Conservation (phyloP, 148 eudicot species). For the Silene conica region DNA sequence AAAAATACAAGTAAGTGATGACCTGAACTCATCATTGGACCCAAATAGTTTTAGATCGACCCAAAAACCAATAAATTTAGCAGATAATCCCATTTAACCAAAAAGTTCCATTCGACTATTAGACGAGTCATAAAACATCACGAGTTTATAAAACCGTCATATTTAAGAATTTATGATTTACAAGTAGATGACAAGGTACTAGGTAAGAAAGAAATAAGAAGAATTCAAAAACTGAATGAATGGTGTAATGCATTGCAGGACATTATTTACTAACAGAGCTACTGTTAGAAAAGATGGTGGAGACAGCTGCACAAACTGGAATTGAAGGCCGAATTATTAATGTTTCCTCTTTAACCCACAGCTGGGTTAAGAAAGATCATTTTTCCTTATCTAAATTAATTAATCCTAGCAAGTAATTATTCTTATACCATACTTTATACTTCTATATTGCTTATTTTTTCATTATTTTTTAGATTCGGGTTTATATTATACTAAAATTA, state of each 20-base stretch:
- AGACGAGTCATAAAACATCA: too few relatives aligned
- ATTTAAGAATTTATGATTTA: too few relatives aligned
- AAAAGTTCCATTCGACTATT: too few relatives aligned
- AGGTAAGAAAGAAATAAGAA: neutral
- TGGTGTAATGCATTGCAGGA: conserved; percentile 43
- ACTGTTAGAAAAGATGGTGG: conserved; percentile 83
- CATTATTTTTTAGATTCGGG: neutral
- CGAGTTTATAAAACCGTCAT: too few relatives aligned
- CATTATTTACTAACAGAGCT: conserved; percentile 82
- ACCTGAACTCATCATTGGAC: too few relatives aligned
- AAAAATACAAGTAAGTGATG: too few relatives aligned
- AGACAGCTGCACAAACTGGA: conserved; percentile 63
- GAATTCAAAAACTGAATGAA: neutral
- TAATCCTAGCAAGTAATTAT: conserved; percentile 50
- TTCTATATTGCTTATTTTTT: neutral
- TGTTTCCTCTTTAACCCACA: conserved; percentile 76
- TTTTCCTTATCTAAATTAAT: conserved; percentile 55
- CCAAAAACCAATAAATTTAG: too few relatives aligned
- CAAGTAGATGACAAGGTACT: too few relatives aligned
- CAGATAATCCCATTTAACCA: too few relatives aligned
- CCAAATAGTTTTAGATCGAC: too few relatives aligned
- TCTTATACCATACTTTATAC: neutral
- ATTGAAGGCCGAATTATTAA: conserved; percentile 82
- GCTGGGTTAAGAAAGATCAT: conserved; percentile 64
- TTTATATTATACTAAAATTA: neutral